Percentiles rank a stretch among this genome's conserved stretches.
These are phyloP conservation scores for Mycena leptocephala DNA, from an alignment of 768 basidiomycete genomes.

Conservation along the genomic window DNA sequence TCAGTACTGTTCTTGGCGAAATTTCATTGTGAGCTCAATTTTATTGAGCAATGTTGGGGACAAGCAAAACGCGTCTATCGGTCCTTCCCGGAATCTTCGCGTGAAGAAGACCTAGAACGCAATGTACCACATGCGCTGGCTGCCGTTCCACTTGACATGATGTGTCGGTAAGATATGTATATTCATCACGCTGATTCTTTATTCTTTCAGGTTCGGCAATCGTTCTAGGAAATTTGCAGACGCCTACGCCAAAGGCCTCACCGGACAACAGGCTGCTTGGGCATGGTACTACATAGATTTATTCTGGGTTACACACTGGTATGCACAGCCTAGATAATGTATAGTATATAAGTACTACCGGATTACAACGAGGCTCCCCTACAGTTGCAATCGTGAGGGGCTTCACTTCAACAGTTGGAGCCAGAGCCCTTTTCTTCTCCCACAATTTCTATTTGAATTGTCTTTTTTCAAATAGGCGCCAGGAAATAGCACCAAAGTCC, in stretches of 20 bases:
- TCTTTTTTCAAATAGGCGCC: too few species aligned
- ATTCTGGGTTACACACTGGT: too few species aligned
- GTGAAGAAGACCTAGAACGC: background rate
- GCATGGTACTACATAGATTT: too few species aligned
- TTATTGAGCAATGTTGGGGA: constrained; percentile 9
- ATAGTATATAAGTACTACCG: too few species aligned
- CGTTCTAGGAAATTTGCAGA: constrained; percentile 38
- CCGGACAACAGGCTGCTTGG: constrained; percentile 38
- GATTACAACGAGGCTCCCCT: too few species aligned
- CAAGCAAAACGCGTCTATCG: constrained; percentile 11
- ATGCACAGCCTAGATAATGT: too few species aligned
- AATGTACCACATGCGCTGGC: background rate
- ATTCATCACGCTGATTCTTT: background rate
- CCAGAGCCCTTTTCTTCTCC: too few species aligned
- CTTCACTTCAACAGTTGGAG: too few species aligned
- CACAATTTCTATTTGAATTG: too few species aligned
- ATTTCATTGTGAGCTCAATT: constrained; percentile 9
- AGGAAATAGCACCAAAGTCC: too few species aligned
- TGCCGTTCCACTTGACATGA: background rate
- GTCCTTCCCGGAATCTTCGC: background rate
- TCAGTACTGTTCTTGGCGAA: background rate
- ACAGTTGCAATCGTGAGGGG: too few species aligned
- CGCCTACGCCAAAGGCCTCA: constrained; percentile 44
- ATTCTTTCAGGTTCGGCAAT: background rate
- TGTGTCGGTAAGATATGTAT: background rate